Conservation (phyloP, 2,329 filamentous ascomycete species). For the Claviceps sp. region DNA sequence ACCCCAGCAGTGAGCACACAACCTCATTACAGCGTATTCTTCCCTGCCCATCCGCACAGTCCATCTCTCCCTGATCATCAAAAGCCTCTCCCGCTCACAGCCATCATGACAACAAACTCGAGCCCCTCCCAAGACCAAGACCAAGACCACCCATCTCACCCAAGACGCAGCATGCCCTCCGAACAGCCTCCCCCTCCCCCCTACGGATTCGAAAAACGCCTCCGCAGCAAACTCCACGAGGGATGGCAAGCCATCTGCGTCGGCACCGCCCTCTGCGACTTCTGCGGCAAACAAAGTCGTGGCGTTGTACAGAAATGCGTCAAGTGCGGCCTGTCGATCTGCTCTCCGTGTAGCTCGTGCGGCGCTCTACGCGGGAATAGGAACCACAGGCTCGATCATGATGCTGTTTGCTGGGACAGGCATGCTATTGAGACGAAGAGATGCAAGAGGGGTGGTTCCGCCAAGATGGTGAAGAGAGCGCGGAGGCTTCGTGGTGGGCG, state of each 20-base stretch:
- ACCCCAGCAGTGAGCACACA: not conserved
- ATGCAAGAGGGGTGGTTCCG: too few relatives aligned
- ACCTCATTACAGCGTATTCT: not conserved
- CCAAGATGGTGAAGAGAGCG: not conserved
- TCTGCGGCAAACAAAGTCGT: slow-evolving; percentile 12
- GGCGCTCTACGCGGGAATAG: slow-evolving; percentile 8
- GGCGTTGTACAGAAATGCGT: slow-evolving; percentile 13
- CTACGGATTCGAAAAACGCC: not conserved
- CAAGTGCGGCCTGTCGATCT: slow-evolving; percentile 14
- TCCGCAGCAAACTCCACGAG: slow-evolving; percentile 5
- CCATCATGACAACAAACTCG: not conserved
- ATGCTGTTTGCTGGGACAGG: slow-evolving; percentile 9
- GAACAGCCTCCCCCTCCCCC: not conserved
- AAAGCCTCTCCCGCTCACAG: not conserved
- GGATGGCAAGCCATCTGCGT: slow-evolving; percentile 12
- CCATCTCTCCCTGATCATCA: not conserved
- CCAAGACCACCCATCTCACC: not conserved
- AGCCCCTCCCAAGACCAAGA: not conserved
- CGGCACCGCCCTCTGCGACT: slow-evolving; percentile 16
- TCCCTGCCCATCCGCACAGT: not conserved
- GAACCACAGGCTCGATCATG: slow-evolving; percentile 11
- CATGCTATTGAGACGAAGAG: not conserved
- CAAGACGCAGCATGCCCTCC: not conserved
- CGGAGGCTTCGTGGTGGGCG: not conserved
- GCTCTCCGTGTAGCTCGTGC: slow-evolving; percentile 9